Evolutionary conservation across 1,139 yeast genomes (phyloP).

Genomic region (Scheffersomyces parashehatae): DNA sequence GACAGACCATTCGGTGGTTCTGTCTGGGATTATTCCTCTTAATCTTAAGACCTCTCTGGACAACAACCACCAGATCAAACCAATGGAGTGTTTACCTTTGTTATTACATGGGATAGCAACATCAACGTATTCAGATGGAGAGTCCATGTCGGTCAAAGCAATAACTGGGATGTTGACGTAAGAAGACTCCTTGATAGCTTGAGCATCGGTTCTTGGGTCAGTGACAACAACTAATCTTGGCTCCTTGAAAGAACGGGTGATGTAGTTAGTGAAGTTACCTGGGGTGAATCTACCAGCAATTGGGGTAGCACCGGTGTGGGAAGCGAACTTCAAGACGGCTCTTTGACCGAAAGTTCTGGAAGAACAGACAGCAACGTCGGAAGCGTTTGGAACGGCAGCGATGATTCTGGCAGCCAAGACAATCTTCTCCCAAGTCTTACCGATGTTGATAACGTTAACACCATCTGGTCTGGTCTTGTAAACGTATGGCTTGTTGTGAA

Average conservation of each 20-base stretch:
- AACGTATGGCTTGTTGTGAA: conserved; percentile 99
- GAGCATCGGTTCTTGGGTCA: conserved; percentile 99
- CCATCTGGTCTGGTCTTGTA: conserved; percentile 99
- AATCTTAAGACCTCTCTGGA: conserved; percentile 99
- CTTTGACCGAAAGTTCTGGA: conserved; percentile 99
- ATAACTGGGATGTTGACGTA: conserved; percentile 99
- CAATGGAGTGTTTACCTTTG: conserved; percentile 99
- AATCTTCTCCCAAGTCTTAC: conserved; percentile 99
- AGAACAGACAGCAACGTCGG: conserved; percentile 98
- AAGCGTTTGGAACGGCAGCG: conserved; percentile 98
- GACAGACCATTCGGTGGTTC: conserved; percentile 97
- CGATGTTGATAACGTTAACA: conserved; percentile 96
- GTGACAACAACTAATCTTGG: conserved; percentile 99
- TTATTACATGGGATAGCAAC: conserved; percentile 99
- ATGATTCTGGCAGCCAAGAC: conserved; percentile 99
- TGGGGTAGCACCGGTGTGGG: conserved; percentile 99
- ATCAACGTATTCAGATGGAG: conserved; percentile 98
- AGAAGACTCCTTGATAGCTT: conserved; percentile 99
- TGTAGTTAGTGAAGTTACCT: conserved; percentile 99
- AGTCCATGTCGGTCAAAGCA: conserved; percentile 98
- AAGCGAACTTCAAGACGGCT: conserved; percentile 99
- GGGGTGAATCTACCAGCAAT: conserved; percentile 99
- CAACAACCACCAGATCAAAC: conserved; percentile 99
- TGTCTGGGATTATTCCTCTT: conserved; percentile 97
- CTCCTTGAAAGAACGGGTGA: conserved; percentile 99